Base-by-base conservation (phyloP, 2,329 filamentous ascomycete species). In the Ceratocystis destructans region DNA sequence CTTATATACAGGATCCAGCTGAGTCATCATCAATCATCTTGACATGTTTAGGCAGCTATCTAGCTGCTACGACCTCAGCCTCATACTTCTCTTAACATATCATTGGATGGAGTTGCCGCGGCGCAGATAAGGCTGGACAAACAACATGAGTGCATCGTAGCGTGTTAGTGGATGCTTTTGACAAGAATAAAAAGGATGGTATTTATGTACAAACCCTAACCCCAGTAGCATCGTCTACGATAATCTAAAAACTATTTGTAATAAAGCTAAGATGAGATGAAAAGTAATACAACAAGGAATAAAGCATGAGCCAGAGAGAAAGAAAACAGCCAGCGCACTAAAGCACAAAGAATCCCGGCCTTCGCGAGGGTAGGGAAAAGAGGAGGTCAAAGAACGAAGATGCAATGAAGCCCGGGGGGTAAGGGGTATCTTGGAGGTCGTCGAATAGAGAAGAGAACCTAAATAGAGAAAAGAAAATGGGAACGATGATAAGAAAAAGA, bases 371-470 rank as follows among this genome's bases (percentile, higher is more conserved):
- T 12, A 12, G 33, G 3, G 33, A 4, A 37, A 37, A 53, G 48
- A 22, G 25, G 12, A 53, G 55, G 31, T n/a, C 55, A 59, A 31
- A 59, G 55, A 59, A 59, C 55, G 55, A 37, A 20, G 28, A 37
- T 59, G 55, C 55, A 59, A 37, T 33, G 25, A 59, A 59, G 55
- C 55, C 55, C 28, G 28, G 33, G 55, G 55, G 55, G 55, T 59
- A 59, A 37, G 55, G 55, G 55, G 55, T 59, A 59, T 59, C 55
- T 59, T 59, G 55, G 55, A 33, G 55, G 55, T 59, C 55, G 17
- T 59, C 8, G 55, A 59, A 31, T 6, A 25, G 55, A 59, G 28
- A 37, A 59, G 25, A 53, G 17, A 31, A 41, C 15, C 37, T 41
- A 28, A 44, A 53, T 22, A 63, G 48, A n/a, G 6, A 48, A 46